phyloP scores from a whole-genome alignment of 371 early-diverging fungal species.

The Entomophthora muscae region DNA sequence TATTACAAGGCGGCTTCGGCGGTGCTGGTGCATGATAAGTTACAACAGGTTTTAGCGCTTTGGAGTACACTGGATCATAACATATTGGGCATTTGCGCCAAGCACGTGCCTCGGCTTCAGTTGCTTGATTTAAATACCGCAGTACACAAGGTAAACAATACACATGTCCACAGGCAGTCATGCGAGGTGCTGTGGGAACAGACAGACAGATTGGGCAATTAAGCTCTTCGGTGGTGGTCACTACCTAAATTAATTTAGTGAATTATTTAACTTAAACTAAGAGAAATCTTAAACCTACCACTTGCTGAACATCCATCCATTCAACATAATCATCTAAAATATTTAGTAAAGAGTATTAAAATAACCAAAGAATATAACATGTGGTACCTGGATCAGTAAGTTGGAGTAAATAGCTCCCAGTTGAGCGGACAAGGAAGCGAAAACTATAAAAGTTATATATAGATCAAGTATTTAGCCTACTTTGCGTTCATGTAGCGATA shows the following conservation, averaged over 20 bases:
- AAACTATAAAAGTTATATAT: constrained; percentile 32
- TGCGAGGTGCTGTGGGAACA: constrained; percentile 60
- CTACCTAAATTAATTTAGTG: constrained; percentile 20
- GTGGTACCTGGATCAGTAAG: constrained; percentile 50
- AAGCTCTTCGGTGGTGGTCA: constrained; percentile 36
- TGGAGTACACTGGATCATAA: constrained; percentile 62
- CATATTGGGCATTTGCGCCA: constrained; percentile 92
- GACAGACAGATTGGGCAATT: constrained; percentile 84
- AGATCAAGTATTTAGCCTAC: constrained; percentile 21
- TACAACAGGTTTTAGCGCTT: constrained; percentile 60
- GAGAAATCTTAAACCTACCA: constrained; percentile 24
- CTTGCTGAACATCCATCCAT: constrained; percentile 78
- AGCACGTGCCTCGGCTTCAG: constrained; percentile 13
- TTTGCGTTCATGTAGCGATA: constrained; percentile 89
- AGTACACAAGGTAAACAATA: constrained; percentile 76
- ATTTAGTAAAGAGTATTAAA: neutral
- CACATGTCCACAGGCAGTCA: constrained; percentile 85
- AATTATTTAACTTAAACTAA: neutral
- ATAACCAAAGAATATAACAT: neutral
- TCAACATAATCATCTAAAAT: constrained; percentile 30
- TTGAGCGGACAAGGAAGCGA: constrained; percentile 62
- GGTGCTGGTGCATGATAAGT: constrained; percentile 10
- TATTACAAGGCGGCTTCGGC: neutral
- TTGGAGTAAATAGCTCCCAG: constrained; percentile 38
- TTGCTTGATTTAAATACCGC: constrained; percentile 49